phyloP scores from a whole-genome alignment of 2,329 filamentous ascomycete species.

The Ophiostoma ulmi region DNA sequence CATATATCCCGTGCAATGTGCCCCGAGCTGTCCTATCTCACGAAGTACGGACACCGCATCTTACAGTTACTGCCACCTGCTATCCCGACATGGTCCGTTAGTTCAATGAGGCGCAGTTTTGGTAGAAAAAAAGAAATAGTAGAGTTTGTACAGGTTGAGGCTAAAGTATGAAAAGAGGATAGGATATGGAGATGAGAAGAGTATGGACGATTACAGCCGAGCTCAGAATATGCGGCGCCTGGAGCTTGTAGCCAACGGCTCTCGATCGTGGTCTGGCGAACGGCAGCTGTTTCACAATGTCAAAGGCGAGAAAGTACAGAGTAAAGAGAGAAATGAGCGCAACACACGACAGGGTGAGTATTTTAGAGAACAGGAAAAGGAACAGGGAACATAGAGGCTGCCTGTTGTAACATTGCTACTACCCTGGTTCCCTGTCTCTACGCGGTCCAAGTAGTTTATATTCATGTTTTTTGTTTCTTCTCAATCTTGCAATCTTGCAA shows the following conservation, averaged over 20 bases:
- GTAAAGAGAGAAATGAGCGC: too few relatives aligned
- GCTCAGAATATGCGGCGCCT: too few relatives aligned
- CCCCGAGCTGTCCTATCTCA: constrained; percentile 6
- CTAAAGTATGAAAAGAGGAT: too few relatives aligned
- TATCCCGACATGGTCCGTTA: not conserved
- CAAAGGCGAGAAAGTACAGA: too few relatives aligned
- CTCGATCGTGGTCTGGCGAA: too few relatives aligned
- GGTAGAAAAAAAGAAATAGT: not conserved
- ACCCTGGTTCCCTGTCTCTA: not conserved
- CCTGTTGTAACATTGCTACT: not conserved
- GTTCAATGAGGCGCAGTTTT: not conserved
- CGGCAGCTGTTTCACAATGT: not conserved
- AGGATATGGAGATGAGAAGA: too few relatives aligned
- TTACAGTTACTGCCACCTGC: not conserved
- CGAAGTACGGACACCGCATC: too few relatives aligned
- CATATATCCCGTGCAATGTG: not conserved
- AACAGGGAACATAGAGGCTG: not conserved
- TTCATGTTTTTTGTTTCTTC: not conserved
- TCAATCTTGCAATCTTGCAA: not conserved
- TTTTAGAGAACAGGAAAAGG: not conserved
- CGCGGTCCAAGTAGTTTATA: not conserved
- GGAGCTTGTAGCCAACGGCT: too few relatives aligned
- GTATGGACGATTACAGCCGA: too few relatives aligned
- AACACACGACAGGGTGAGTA: not conserved
- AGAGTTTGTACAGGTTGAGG: too few relatives aligned